Evolutionary conservation across 2,329 filamentous ascomycete species (phyloP).

Genomic region (Hypomyces perniciosus): DNA sequence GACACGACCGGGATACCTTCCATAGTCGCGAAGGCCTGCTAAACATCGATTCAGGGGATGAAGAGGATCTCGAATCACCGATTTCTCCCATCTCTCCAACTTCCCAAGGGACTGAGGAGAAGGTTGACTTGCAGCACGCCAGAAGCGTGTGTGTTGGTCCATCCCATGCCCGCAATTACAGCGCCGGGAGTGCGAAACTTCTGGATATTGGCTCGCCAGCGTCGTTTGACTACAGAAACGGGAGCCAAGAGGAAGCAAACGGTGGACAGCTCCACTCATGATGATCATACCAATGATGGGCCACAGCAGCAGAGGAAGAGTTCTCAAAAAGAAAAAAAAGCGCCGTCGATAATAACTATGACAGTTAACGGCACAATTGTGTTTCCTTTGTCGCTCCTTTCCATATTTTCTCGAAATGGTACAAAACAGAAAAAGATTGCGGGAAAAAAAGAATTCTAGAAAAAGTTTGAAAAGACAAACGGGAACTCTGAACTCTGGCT

Average conservation of each 20-base stretch:
- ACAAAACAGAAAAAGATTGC: background rate
- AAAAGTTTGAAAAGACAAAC: background rate
- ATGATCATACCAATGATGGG: slow-evolving; percentile 14
- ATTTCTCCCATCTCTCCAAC: slow-evolving; percentile 20
- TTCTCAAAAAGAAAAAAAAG: slow-evolving; percentile 6
- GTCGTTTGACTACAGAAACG: slow-evolving; percentile 46
- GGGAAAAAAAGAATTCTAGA: background rate
- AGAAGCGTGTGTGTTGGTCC: slow-evolving; percentile 63
- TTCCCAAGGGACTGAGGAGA: slow-evolving; percentile 27
- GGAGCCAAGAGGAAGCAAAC: slow-evolving; percentile 18
- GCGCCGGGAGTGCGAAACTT: slow-evolving; percentile 70
- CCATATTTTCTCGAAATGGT: no score
- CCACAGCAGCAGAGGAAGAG: slow-evolving; percentile 19
- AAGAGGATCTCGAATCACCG: slow-evolving; percentile 23
- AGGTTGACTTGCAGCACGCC: slow-evolving; percentile 52
- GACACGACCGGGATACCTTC: slow-evolving; percentile 37
- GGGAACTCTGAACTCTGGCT: slow-evolving; percentile 7
- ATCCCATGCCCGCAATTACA: slow-evolving; percentile 64
- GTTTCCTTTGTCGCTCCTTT: no score
- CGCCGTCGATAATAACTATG: no score
- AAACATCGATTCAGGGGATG: slow-evolving; percentile 33
- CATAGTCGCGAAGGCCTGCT: slow-evolving; percentile 49
- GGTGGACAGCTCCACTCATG: slow-evolving; percentile 5
- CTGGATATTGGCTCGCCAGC: slow-evolving; percentile 56
- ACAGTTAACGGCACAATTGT: no score